Evolutionary conservation across 139 green algal species (phyloP), one percentile per base, ranked within the genome.

Genomic region (Chlamydomonas incerta): DNA sequence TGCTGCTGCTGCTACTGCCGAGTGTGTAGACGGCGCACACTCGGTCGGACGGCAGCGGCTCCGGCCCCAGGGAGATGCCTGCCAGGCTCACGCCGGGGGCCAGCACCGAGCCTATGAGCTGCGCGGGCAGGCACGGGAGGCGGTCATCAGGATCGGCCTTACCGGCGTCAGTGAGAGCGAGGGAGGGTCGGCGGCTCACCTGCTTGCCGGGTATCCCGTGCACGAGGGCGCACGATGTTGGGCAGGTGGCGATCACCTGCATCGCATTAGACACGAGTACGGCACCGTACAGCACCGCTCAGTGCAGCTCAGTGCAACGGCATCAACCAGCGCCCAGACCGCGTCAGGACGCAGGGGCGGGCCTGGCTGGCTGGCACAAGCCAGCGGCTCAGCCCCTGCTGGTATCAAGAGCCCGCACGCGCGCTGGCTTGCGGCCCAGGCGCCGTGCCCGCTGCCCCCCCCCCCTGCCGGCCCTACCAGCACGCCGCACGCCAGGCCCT

Each of bases 181-280:
- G 63, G 63, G 10, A 28, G 17, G 11, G 63, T 34, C 6, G 9
- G n/a, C 46, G 47, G n/a, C 55, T 26, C 24, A 69, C 60, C 70
- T 55, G 72, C 62, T 79, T 72, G 50, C 35, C 55, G 28, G 57
- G 74, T 15, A 84, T 20, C 28, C 5, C 35, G 26, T 66, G 47
- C 23, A 91, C 31, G 14, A 91, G 70, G 5, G 82, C 87, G 60
- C 82, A 81, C 9, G 81, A 86, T 21, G 87, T 82, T 18, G 69
- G 72, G 55, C 76, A 88, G 13, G 74, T 91, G 17, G 87, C 82
- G 0, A 91, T 46, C 2, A 91, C 63, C 82, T 87, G 81, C 35
- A 70, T 10, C 47, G 18, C 57, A 63, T 11, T 52, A 29, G 57
- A 81, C 5, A 24, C 0, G 1, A 21, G 21, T 69, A 3, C 46